Evolutionary conservation across 768 basidiomycete species (phyloP).

Genomic region (Psilocybe cyanescens): DNA sequence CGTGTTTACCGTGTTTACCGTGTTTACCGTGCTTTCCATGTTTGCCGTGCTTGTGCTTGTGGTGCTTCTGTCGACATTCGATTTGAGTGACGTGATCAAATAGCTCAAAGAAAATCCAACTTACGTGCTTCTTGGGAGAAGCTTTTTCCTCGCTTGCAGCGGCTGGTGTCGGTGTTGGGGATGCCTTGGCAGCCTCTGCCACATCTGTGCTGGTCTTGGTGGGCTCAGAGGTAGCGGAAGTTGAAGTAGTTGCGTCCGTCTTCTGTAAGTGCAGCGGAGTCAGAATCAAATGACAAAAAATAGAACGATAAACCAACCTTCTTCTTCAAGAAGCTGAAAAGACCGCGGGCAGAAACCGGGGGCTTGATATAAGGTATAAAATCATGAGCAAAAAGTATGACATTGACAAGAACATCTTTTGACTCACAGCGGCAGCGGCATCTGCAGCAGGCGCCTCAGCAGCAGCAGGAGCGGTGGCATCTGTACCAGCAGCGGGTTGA

Average conservation of each 20-base stretch:
- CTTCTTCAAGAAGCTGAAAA: conserved; percentile 1
- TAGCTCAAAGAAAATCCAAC: neutral
- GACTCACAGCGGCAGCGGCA: conserved; percentile 2
- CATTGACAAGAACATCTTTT: neutral
- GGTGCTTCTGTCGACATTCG: neutral
- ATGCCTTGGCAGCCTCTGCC: neutral
- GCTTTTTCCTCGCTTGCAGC: neutral
- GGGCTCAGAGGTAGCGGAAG: neutral
- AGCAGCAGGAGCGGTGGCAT: neutral
- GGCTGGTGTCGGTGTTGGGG: neutral
- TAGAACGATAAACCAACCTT: neutral
- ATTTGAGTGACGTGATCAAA: neutral
- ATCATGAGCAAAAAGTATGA: neutral
- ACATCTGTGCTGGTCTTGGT: neutral
- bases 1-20: conserved; percentile 1
- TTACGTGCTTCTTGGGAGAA: neutral
- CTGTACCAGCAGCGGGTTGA: conserved; percentile 1
- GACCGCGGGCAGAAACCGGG: neutral
- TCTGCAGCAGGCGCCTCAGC: conserved; percentile 5
- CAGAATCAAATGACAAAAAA: too few species aligned
- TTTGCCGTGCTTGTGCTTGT: conserved; percentile 1
- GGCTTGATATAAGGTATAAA: neutral
- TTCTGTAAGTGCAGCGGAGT: neutral
- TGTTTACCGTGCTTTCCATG: neutral
- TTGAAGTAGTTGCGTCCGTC: neutral